Percentiles rank a stretch among this genome's conserved stretches.
Conservation (phyloP, 2,329 filamentous ascomycete species). For the Ceratocystis destructans region DNA sequence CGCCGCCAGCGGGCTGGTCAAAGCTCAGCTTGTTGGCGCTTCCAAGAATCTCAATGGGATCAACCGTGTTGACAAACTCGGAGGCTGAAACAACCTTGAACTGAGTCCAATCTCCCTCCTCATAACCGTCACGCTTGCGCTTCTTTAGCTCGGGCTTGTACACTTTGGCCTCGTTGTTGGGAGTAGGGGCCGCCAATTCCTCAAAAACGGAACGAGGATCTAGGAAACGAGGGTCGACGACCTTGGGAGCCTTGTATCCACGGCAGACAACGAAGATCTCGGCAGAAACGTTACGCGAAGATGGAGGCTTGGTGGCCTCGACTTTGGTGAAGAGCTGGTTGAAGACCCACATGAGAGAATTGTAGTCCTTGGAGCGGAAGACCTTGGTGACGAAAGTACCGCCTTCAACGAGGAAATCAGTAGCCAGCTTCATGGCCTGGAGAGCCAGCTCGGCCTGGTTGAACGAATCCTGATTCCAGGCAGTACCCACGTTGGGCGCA, state of each 20-base stretch:
- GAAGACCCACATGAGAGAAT: constrained; percentile 89
- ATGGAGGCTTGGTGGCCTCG: constrained; percentile 93
- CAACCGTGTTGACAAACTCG: constrained; percentile 85
- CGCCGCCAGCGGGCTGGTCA: constrained; percentile 61
- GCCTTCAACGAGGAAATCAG: constrained; percentile 77
- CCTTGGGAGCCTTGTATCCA: constrained; percentile 89
- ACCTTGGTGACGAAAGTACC: constrained; percentile 96
- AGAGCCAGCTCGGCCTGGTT: constrained; percentile 88
- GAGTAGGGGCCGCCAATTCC: constrained; percentile 69
- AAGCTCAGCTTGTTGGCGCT: constrained; percentile 75
- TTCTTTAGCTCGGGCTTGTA: constrained; percentile 98
- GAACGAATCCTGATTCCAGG: constrained; percentile 97
- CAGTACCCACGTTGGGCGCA: constrained; percentile 92
- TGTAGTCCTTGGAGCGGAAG: constrained; percentile 94
- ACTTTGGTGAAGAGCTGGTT: constrained; percentile 93
- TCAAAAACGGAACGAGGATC: constrained; percentile 85
- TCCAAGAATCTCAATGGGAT: constrained; percentile 86
- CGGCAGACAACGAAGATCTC: constrained; percentile 97
- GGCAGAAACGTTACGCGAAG: constrained; percentile 87
- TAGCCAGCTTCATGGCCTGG: constrained; percentile 83
- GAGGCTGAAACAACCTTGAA: constrained; percentile 80
- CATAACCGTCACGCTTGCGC: constrained; percentile 92
- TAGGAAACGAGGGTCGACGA: constrained; percentile 81
- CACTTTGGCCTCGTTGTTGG: constrained; percentile 95
- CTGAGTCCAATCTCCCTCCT: constrained; percentile 86